Percentiles rank a stretch among this genome's conserved stretches.
These are phyloP conservation scores for Colletotrichum noveboracense DNA, from an alignment of 2,329 filamentous ascomycete genomes.

Conservation along the genomic window DNA sequence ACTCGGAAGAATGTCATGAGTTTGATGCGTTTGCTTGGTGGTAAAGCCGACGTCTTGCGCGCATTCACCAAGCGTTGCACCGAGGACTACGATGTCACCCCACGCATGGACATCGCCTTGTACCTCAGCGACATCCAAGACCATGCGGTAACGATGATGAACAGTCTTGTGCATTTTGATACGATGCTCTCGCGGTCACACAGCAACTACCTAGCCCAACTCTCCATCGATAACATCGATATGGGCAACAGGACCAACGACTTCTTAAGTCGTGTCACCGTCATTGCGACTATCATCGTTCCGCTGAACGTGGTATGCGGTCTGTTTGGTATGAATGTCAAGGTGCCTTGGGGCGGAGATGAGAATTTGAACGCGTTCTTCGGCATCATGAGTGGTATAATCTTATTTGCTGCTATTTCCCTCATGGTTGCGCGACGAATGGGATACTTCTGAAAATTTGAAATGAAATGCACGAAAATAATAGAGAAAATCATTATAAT, in stretches of 20 bases:
- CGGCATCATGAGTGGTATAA: conserved; percentile 55
- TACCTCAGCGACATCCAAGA: conserved; percentile 98
- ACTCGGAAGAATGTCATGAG: conserved; percentile 95
- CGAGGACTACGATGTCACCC: conserved; percentile 93
- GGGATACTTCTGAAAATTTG: not conserved
- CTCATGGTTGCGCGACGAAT: conserved; percentile 30
- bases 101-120: conserved; percentile 93
- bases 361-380: conserved; percentile 62
- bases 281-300: conserved; percentile 91
- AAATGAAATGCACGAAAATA: not conserved
- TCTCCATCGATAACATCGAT: conserved; percentile 88
- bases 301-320: conserved; percentile 91
- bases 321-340: conserved; percentile 86
- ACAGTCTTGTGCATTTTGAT: conserved; percentile 92
- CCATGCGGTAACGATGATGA: conserved; percentile 99
- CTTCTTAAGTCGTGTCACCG: conserved; percentile 91
- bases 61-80: conserved; percentile 99
- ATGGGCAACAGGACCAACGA: conserved; percentile 88
- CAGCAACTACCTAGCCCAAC: conserved; percentile 93
- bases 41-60: conserved; percentile 95
- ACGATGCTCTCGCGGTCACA: conserved; percentile 96
- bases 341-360: conserved; percentile 65
- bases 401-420: conserved; percentile 53
- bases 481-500: not conserved
- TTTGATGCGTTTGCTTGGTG: conserved; percentile 87